Conservation (phyloP, 208 protist genomes). For the Tetramitus jugosus region DNA sequence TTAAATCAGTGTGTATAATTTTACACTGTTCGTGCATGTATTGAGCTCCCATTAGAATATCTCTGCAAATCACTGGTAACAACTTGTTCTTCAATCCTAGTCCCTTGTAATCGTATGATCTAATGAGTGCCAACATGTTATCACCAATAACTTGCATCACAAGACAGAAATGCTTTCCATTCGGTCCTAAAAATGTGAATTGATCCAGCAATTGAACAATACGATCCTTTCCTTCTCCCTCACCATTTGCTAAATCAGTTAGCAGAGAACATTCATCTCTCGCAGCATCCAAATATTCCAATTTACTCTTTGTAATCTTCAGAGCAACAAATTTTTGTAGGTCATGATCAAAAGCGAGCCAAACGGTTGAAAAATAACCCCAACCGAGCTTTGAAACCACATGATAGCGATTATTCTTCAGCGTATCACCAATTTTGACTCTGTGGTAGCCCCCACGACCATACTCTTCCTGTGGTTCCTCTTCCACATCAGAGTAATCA, state of each 20-base stretch:
- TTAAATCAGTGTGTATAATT: constrained; percentile 95
- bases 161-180: constrained; percentile 76
- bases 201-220: neutral
- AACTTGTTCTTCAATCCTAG: constrained; percentile 82
- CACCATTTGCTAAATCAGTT: constrained; percentile 65
- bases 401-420: constrained; percentile 74
- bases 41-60: constrained; percentile 57
- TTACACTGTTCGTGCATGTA: constrained; percentile 78
- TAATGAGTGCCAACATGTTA: constrained; percentile 90
- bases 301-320: constrained; percentile 79
- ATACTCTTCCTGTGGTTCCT: constrained; percentile 51
- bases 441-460: constrained; percentile 90
- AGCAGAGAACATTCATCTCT: constrained; percentile 57
- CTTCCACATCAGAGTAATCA: constrained; percentile 28
- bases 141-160: constrained; percentile 90
- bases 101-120: constrained; percentile 83
- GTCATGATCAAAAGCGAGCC: constrained; percentile 84
- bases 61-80: constrained; percentile 71
- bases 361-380: constrained; percentile 98
- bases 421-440: constrained; percentile 80
- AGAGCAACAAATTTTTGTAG: constrained; percentile 48
- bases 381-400: constrained; percentile 92
- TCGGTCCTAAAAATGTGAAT: neutral
- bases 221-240: constrained; percentile 39
- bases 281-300: constrained; percentile 72